phyloP scores from a whole-genome alignment of 108 stramenopile genomes.

The Cylindrotheca fusiformis region DNA sequence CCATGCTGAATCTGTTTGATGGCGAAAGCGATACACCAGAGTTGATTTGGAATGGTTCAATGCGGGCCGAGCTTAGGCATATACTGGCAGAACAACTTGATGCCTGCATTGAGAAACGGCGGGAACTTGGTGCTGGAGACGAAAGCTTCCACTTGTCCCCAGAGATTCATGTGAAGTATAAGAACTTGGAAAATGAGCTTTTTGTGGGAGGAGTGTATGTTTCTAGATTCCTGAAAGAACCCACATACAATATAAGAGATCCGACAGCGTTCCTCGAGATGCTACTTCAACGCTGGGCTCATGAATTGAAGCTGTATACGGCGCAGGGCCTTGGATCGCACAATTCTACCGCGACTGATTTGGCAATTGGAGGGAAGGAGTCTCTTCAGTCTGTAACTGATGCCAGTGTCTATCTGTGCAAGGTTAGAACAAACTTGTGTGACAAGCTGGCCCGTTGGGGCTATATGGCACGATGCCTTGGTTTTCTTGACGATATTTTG shows the following conservation, averaged over 20 bases:
- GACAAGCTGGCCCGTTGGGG: conserved; percentile 66
- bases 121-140: conserved; percentile 22
- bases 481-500: conserved; percentile 31
- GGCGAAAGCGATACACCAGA: conserved; percentile 72
- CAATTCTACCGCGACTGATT: conserved; percentile 1
- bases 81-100: conserved; percentile 41
- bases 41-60: conserved; percentile 71
- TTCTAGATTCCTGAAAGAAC: conserved; percentile 75
- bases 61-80: conserved; percentile 60
- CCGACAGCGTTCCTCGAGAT: conserved; percentile 65
- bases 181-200: conserved; percentile 55
- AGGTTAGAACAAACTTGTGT: conserved; percentile 43
- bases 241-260: conserved; percentile 74
- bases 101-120: conserved; percentile 24
- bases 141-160: conserved; percentile 37
- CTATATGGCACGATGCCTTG: conserved; percentile 42
- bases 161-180: conserved; percentile 39
- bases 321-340: conserved; percentile 6
- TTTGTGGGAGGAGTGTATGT: conserved; percentile 80
- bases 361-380: conserved; percentile 28
- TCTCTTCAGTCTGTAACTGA: conserved; percentile 50
- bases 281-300: conserved; percentile 50
- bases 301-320: conserved; percentile 47
- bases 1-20: conserved; percentile 61
- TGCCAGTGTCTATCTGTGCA: conserved; percentile 62